Conservation (phyloP, 805 yeast genomes). For the Yarrowia deformans region DNA sequence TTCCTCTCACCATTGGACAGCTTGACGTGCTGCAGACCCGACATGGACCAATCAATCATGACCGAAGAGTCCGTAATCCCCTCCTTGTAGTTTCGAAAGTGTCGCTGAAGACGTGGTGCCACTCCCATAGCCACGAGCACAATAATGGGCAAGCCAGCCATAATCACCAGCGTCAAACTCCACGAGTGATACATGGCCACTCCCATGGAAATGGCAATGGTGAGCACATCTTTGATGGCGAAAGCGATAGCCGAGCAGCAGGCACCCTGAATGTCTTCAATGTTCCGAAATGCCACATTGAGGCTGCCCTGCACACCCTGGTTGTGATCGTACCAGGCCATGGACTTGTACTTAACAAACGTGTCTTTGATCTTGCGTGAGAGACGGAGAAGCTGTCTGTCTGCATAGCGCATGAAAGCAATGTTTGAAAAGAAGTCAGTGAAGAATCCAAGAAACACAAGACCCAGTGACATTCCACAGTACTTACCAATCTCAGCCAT, state of each 20-base stretch:
- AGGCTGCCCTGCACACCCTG: slow-evolving; percentile 67
- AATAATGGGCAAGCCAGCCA: slow-evolving; percentile 77
- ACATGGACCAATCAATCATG: slow-evolving; percentile 72
- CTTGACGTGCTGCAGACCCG: slow-evolving; percentile 66
- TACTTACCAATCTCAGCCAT: slow-evolving; percentile 51
- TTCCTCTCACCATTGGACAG: slow-evolving; percentile 61
- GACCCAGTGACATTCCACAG: slow-evolving; percentile 52
- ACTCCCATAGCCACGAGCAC: slow-evolving; percentile 57
- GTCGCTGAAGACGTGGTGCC: slow-evolving; percentile 59
- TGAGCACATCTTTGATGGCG: slow-evolving; percentile 59
- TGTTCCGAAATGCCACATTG: slow-evolving; percentile 65
- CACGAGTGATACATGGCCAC: slow-evolving; percentile 82
- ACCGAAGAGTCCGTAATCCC: slow-evolving; percentile 64
- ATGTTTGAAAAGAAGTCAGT: slow-evolving; percentile 57
- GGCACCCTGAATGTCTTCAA: slow-evolving; percentile 75
- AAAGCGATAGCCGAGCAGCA: slow-evolving; percentile 71
- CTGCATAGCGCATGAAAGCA: slow-evolving; percentile 76
- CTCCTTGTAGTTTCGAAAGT: slow-evolving; percentile 64
- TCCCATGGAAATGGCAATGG: slow-evolving; percentile 59
- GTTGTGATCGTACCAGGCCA: slow-evolving; percentile 70
- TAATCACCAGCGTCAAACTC: slow-evolving; percentile 80
- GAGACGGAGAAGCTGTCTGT: slow-evolving; percentile 62
- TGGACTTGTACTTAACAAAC: slow-evolving; percentile 56
- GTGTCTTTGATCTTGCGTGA: slow-evolving; percentile 59
- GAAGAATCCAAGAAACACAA: slow-evolving; percentile 58